Conservation (phyloP, 2,329 filamentous ascomycete genomes). For the Phialemonium atrogriseum region DNA sequence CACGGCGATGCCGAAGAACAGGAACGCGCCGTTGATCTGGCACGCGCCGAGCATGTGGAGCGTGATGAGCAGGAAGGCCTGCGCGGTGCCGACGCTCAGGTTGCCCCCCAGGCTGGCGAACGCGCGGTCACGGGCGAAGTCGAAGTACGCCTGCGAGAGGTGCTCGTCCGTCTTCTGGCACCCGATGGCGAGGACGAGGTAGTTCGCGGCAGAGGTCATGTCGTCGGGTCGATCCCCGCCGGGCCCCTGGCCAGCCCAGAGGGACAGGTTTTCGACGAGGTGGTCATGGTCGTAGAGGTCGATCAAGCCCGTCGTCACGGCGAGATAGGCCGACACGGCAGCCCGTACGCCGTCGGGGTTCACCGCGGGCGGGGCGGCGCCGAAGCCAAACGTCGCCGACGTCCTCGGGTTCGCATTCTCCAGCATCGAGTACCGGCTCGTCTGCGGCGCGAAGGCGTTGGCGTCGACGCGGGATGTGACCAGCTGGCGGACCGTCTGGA, state of each 20-base stretch:
- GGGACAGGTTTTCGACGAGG: constrained; percentile 29
- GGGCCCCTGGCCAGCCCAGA: constrained; percentile 29
- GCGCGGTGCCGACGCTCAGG: constrained; percentile 39
- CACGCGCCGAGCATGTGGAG: constrained; percentile 47
- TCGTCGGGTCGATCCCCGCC: constrained; percentile 25
- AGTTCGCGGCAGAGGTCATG: constrained; percentile 33
- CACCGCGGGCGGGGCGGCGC: constrained; percentile 17
- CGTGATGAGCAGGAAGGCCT: constrained; percentile 41
- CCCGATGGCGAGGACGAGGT: constrained; percentile 43
- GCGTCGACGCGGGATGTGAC: constrained; percentile 39
- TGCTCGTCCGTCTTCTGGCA: constrained; percentile 31
- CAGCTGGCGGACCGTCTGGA: constrained; percentile 44
- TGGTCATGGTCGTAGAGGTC: constrained; percentile 37
- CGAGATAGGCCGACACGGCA: constrained; percentile 27
- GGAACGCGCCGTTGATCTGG: constrained; percentile 45
- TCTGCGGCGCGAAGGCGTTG: constrained; percentile 42
- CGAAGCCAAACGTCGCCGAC: neutral
- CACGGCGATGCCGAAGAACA: constrained; percentile 45
- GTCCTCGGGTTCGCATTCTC: constrained; percentile 28
- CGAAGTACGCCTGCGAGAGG: constrained; percentile 36
- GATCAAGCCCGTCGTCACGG: constrained; percentile 35
- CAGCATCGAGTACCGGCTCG: constrained; percentile 39
- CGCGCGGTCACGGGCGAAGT: constrained; percentile 38
- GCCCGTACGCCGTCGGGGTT: constrained; percentile 15
- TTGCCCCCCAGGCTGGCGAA: constrained; percentile 35